Evolutionary conservation across 768 basidiomycete genomes (phyloP), one percentile per base, ranked within the genome.

Genomic region (Royoungia palumana): DNA sequence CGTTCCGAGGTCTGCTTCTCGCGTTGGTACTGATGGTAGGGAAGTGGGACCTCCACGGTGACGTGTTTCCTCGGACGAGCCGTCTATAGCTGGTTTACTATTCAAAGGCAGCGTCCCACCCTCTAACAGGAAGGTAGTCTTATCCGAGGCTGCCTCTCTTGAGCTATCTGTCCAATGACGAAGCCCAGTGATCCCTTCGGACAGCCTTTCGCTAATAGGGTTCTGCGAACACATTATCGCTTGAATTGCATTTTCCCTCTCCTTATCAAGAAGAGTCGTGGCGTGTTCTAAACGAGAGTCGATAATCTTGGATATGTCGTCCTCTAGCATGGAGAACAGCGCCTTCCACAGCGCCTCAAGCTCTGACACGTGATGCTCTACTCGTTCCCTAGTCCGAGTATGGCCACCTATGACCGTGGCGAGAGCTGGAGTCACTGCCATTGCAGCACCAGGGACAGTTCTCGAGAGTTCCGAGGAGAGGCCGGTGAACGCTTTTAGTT

Each of bases 301-400:
- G 47, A 80, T 65, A 32, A 57, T 62, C 52, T 63, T 64, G 55
- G 63, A 70, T 37, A 78, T 72, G 28, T 78, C 75, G 16, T 59
- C 59, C 17, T 70, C 62, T 45, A 79, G 65, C 19, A 65, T 45
- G 32, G 73, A 66, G 42, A 80, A 75, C n/a, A 73, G 63, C 30
- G 73, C 65, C 49, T 67, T 69, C 80, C 80, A 81, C 35, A 78
- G 56, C 22, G 59, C 52, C 44, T 70, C 72, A n/a, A 79, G 70
- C 13, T 70, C 70, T 38, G 63, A 59, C 34, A 70, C 61, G 44
- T 65, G 71, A 40, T 65, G 63, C 45, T 77, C 73, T 24, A 72
- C 64, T 17, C 68, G 72, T 42, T 71, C 67, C 53, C 75, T 74
- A 50, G 64, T 71, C 47, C 75, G 69, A 36, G 68, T 67, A 46